Conservation (phyloP, 352 stramenopile species). For the Thraustotheca clavata region DNA sequence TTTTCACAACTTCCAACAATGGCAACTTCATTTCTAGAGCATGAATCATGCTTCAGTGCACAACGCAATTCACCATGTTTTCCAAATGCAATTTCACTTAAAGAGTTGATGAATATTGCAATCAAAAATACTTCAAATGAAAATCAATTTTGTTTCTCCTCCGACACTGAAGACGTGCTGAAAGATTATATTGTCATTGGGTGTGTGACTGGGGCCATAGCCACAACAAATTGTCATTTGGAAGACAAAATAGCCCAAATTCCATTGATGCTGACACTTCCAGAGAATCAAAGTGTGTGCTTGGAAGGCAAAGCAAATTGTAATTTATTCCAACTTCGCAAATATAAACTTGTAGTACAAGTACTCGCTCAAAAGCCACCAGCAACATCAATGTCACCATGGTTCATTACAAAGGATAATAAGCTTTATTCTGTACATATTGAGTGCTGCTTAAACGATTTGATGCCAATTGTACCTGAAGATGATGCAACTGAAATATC, state of each 20-base stretch:
- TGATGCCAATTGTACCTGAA: not conserved
- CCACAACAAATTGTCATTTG: not conserved
- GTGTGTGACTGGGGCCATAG: not conserved
- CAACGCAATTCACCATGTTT: not conserved
- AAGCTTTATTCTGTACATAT: not conserved
- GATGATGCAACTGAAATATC: not conserved
- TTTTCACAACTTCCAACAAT: not conserved
- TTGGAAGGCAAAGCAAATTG: not conserved
- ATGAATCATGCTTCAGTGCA: slow-evolving; percentile 8
- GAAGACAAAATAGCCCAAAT: slow-evolving; percentile 4
- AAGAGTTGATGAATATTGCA: slow-evolving; percentile 13
- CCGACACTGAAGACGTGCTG: not conserved
- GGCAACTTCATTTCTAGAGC: not conserved
- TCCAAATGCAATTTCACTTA: not conserved
- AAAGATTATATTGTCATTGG: not conserved
- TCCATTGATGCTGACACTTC: not conserved
- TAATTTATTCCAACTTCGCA: not conserved
- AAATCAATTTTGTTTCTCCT: slow-evolving; percentile 2
- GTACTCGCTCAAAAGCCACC: slow-evolving; percentile 27
- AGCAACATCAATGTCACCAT: not conserved
- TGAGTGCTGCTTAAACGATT: not conserved
- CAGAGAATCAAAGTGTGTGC: not conserved
- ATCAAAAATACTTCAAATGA: too few species aligned
- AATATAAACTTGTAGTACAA: slow-evolving; percentile 12
- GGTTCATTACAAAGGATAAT: not conserved